phyloP scores from a whole-genome alignment of 2,329 filamentous ascomycete species.

The Nemania bipapillata region DNA sequence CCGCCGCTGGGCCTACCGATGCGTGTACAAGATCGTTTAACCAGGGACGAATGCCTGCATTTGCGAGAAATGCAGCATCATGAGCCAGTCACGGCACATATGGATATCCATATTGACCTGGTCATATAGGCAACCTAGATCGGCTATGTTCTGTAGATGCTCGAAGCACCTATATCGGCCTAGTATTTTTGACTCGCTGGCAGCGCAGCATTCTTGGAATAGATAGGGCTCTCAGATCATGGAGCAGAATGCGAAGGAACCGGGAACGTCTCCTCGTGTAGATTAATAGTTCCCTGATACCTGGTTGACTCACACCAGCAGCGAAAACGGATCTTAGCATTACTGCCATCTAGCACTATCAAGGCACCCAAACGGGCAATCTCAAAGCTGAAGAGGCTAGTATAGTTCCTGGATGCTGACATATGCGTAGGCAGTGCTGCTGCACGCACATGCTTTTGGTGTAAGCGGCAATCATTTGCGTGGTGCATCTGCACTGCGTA shows the following conservation, averaged over 20 bases:
- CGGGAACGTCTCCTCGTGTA: background rate
- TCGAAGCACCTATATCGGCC: slow-evolving; percentile 5
- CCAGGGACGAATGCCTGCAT: background rate
- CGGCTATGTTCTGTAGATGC: background rate
- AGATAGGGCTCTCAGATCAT: background rate
- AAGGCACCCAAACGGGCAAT: slow-evolving; percentile 26
- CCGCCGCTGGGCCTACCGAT: background rate
- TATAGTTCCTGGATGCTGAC: slow-evolving; percentile 29
- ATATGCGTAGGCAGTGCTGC: slow-evolving; percentile 1
- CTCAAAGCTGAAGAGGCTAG: slow-evolving; percentile 24
- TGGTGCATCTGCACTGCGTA: slow-evolving; percentile 27
- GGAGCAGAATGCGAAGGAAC: background rate
- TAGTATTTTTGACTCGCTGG: slow-evolving; percentile 7
- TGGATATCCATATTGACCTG: background rate
- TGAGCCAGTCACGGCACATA: background rate
- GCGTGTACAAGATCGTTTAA: background rate
- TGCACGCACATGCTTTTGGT: slow-evolving; percentile 30
- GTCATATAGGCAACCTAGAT: slow-evolving; percentile 1
- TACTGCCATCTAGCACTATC: slow-evolving; percentile 17
- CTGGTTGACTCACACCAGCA: slow-evolving; percentile 20
- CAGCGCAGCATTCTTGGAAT: background rate
- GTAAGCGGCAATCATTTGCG: slow-evolving; percentile 35
- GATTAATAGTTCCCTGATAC: background rate
- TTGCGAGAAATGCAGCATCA: background rate
- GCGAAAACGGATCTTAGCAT: slow-evolving; percentile 14